phyloP scores from a whole-genome alignment of 371 early-diverging fungal genomes.

The Circinella minor region DNA sequence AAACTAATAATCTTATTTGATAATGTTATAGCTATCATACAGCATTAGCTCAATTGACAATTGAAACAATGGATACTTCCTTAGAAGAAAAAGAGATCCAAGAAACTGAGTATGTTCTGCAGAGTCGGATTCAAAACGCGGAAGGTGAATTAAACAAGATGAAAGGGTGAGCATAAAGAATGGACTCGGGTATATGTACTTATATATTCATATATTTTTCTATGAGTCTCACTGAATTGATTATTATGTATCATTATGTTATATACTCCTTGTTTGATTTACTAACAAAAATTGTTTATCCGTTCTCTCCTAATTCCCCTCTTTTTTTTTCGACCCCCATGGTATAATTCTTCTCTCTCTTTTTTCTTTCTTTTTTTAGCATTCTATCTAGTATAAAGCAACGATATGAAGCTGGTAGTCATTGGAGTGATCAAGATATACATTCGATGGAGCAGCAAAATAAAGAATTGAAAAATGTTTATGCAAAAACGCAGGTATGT shows the following conservation, averaged over 20 bases:
- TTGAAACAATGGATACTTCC: slow-evolving; percentile 20
- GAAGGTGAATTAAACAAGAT: slow-evolving; percentile 19
- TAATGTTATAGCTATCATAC: slow-evolving; percentile 14
- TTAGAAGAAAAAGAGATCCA: slow-evolving; percentile 19
- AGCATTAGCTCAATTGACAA: slow-evolving; percentile 21
- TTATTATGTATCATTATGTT: no score
- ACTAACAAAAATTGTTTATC: no score
- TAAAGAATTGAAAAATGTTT: slow-evolving; percentile 9
- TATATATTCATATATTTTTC: no score
- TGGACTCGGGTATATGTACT: not conserved
- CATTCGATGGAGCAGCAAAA: slow-evolving; percentile 13
- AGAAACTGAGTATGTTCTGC: slow-evolving; percentile 19
- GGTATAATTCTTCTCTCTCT: not conserved
- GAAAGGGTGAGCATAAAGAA: slow-evolving; percentile 16
- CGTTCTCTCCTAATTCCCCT: not conserved
- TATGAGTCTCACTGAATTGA: no score
- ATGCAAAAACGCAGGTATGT: slow-evolving; percentile 18
- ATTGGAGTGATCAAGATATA: slow-evolving; percentile 11
- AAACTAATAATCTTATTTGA: no score
- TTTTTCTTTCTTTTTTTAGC: slow-evolving; percentile 3
- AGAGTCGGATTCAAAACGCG: slow-evolving; percentile 19
- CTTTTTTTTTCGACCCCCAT: not conserved
- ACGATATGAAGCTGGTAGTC: not conserved
- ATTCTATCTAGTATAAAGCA: slow-evolving; percentile 13
- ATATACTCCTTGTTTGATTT: no score